A percentile compares a stretch with the other conserved stretches of the same genome.
phyloP scores from a whole-genome alignment of 2,329 filamentous ascomycete genomes.

The Paecilomyces fulvus region DNA sequence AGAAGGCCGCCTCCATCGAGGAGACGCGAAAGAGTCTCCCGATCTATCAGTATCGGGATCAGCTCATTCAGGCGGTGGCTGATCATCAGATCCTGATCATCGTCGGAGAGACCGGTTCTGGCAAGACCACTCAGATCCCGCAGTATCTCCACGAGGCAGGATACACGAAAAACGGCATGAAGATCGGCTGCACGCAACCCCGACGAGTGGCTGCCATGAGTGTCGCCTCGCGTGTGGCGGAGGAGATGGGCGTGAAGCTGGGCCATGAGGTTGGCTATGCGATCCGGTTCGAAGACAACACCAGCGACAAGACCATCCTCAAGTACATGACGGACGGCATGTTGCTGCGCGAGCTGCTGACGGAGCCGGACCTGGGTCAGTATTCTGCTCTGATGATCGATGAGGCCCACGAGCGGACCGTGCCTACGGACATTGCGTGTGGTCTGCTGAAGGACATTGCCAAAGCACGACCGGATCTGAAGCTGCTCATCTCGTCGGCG shows the following conservation, averaged over 20 bases:
- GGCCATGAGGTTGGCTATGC: constrained; percentile 91
- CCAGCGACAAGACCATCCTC: constrained; percentile 79
- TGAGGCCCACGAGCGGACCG: constrained; percentile 89
- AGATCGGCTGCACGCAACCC: constrained; percentile 89
- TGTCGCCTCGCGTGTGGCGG: constrained; percentile 89
- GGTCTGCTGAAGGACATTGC: constrained; percentile 84
- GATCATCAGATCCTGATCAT: constrained; percentile 84
- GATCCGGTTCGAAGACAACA: constrained; percentile 90
- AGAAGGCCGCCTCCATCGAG: constrained; percentile 78
- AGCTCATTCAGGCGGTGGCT: constrained; percentile 78
- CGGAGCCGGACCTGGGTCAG: constrained; percentile 70
- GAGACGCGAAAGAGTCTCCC: constrained; percentile 85
- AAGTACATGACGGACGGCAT: constrained; percentile 99
- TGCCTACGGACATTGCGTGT: constrained; percentile 83
- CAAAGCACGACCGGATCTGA: constrained; percentile 72
- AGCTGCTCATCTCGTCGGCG: constrained; percentile 84
- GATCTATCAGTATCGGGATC: constrained; percentile 78
- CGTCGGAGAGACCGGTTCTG: constrained; percentile 88
- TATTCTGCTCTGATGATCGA: constrained; percentile 94
- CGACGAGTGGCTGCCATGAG: constrained; percentile 95
- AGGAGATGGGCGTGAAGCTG: constrained; percentile 83
- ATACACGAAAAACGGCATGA: constrained; percentile 73
- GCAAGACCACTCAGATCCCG: constrained; percentile 91
- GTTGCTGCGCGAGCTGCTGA: constrained; percentile 81
- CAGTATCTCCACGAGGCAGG: constrained; percentile 91